Base-by-base conservation (phyloP, 768 basidiomycete species). In the Collybia sp. region DNA sequence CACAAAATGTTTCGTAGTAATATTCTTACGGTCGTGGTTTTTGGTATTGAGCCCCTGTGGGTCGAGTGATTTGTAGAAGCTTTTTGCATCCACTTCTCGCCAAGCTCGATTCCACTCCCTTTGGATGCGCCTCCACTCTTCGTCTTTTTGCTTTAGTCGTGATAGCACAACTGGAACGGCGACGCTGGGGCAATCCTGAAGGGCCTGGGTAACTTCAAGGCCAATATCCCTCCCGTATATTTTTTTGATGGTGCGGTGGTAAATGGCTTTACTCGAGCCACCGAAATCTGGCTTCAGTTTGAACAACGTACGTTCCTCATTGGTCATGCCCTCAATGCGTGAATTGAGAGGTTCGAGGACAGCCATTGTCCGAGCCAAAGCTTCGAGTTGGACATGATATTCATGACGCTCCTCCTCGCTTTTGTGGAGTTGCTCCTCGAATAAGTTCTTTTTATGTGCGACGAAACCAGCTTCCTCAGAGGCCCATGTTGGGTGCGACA, bases 371-470 rank as follows among this genome's bases (percentile, higher is more conserved):
- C 94, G 83, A 9, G 81, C 69, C 54, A 98, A 82, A 13, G 86
- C 91, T 60, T 96, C 93, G 35, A 99, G 80, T 55, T 94, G 89
- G 49, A 94, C 93, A 55, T 96, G 93, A 62, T 92, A 98, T 65
- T 98, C 95, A 66, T 97, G 93, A 20, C 96, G 83, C 64, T 99
- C 96, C 64, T 99, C 95, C 65, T 99, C 96, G 57, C 92, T 88
- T 67, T 92, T 92, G 70, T 98, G 93, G 46, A 98, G 72, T 0
- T 90, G 88, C 58, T 97, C 95, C 64, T 99, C 96, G 62, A 88
- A 97, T 5, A 82, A 77, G 60, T 97, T 99, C 72, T 97, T 97
- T 74, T 96, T 95, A 65, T 97, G 91, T 5, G 94, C 77, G 52
- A 92, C 80, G 56, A 96, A 96, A 9, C 91, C 93, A 1, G 93